Conservation (phyloP, 2,329 filamentous ascomycete genomes). For the Cercospora berteroae region DNA sequence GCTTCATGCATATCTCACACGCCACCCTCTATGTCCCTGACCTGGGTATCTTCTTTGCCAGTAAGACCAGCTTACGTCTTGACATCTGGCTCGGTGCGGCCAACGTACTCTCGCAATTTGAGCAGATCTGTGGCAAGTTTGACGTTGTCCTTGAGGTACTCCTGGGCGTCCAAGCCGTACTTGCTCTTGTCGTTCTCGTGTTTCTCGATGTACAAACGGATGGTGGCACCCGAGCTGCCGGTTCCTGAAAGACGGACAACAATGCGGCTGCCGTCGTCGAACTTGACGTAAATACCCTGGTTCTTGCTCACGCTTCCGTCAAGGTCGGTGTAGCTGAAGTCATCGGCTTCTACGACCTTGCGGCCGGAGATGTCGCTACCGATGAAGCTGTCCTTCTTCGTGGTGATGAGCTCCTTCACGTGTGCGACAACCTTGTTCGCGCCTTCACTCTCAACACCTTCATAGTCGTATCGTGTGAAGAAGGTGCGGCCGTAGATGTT, state of each 20-base stretch:
- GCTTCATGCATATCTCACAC: constrained; percentile 6
- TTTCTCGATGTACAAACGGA: constrained; percentile 95
- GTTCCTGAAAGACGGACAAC: constrained; percentile 94
- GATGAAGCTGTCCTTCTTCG: constrained; percentile 68
- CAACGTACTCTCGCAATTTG: constrained; percentile 91
- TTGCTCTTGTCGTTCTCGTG: constrained; percentile 78
- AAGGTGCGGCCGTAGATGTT: constrained; percentile 92
- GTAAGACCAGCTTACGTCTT: constrained; percentile 66
- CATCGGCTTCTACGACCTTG: constrained; percentile 83
- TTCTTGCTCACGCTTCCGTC: constrained; percentile 94
- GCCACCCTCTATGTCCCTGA: background rate
- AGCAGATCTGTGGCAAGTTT: constrained; percentile 79
- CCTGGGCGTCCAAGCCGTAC: constrained; percentile 81
- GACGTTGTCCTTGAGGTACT: constrained; percentile 89
- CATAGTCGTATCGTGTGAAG: constrained; percentile 99
- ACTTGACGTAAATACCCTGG: constrained; percentile 92
- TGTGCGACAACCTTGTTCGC: constrained; percentile 86
- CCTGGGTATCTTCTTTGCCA: background rate
- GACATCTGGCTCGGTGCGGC: constrained; percentile 89
- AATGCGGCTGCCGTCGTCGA: constrained; percentile 90
- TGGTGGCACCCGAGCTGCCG: constrained; percentile 91
- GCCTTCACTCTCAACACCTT: constrained; percentile 86
- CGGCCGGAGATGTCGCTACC: constrained; percentile 78
- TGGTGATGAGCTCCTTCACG: constrained; percentile 73
- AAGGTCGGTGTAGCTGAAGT: constrained; percentile 98